Conservation (phyloP, 495 filamentous ascomycete genomes). For the Cercophora scortea region DNA sequence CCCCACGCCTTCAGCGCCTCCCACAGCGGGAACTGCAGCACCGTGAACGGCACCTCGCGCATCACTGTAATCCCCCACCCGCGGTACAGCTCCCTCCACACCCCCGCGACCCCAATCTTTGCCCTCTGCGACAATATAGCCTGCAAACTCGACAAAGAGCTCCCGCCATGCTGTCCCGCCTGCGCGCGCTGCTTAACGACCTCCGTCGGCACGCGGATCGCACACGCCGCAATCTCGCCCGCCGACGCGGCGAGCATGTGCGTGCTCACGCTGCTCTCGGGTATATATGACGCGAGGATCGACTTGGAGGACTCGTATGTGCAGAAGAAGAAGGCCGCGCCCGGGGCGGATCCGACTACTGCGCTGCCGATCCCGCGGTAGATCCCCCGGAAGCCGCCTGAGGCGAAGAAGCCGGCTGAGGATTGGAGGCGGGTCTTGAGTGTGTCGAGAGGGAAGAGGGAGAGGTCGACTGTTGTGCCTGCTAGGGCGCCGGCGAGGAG, state of each 20-base stretch:
- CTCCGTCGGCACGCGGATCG: slow-evolving; percentile 89
- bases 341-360: slow-evolving; percentile 86
- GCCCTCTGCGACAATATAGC: slow-evolving; percentile 54
- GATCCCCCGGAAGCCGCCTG: slow-evolving; percentile 67
- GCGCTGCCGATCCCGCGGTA: slow-evolving; percentile 64
- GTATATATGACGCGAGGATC: slow-evolving; percentile 26
- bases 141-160: slow-evolving; percentile 52
- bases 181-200: slow-evolving; percentile 96
- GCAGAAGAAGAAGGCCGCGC: slow-evolving; percentile 97
- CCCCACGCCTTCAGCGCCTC: slow-evolving; percentile 70
- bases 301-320: slow-evolving; percentile 83
- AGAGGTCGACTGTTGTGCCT: slow-evolving; percentile 83
- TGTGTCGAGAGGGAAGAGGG: slow-evolving; percentile 86
- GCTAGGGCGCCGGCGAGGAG: slow-evolving; percentile 70
- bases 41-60: slow-evolving; percentile 93
- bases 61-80: slow-evolving; percentile 88
- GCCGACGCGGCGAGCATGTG: slow-evolving; percentile 86
- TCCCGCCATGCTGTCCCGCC: slow-evolving; percentile 59
- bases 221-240: slow-evolving; percentile 89
- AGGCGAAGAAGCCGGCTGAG: slow-evolving; percentile 63
- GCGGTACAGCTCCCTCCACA: slow-evolving; percentile 79
- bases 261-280: not conserved
- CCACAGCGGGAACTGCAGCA: slow-evolving; percentile 96
- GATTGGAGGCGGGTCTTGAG: slow-evolving; percentile 93
- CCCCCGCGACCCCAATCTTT: slow-evolving; percentile 41